phyloP scores from a whole-genome alignment of 2,329 filamentous ascomycete species.

The Chrysoporthe puriensis region DNA sequence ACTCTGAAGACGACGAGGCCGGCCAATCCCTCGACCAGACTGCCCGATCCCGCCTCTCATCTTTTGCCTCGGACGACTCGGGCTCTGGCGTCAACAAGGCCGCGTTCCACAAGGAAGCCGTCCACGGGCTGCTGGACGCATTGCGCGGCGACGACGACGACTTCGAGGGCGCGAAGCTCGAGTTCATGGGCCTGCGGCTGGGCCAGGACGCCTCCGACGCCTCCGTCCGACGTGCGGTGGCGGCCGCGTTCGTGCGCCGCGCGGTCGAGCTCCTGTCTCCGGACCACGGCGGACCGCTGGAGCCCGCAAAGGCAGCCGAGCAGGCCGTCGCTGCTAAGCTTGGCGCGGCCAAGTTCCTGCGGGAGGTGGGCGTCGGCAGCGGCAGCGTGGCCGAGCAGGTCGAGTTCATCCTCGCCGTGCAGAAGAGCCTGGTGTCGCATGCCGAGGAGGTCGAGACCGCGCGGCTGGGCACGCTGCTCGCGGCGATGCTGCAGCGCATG shows the following conservation, averaged over 20 bases:
- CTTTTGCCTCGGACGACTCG: slow-evolving; percentile 74
- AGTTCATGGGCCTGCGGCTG: slow-evolving; percentile 92
- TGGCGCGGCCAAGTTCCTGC: slow-evolving; percentile 60
- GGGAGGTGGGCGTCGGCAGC: slow-evolving; percentile 63
- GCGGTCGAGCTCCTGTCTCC: slow-evolving; percentile 67
- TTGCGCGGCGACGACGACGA: slow-evolving; percentile 75
- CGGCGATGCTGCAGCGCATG: slow-evolving; percentile 80
- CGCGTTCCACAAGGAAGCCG: slow-evolving; percentile 84
- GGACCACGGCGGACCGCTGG: slow-evolving; percentile 52
- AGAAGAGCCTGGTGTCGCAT: slow-evolving; percentile 73
- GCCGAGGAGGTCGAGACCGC: slow-evolving; percentile 51
- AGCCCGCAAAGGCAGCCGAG: slow-evolving; percentile 67
- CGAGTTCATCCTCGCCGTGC: slow-evolving; percentile 80
- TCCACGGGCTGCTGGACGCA: slow-evolving; percentile 83
- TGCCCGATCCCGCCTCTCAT: slow-evolving; percentile 65
- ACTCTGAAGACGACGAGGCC: slow-evolving; percentile 62
- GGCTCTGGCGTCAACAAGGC: slow-evolving; percentile 44
- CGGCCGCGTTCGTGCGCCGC: slow-evolving; percentile 81
- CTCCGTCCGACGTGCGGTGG: slow-evolving; percentile 85
- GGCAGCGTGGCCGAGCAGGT: slow-evolving; percentile 77
- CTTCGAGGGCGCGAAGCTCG: slow-evolving; percentile 81
- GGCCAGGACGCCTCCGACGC: slow-evolving; percentile 87
- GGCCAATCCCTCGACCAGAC: slow-evolving; percentile 31
- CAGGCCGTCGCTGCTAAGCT: slow-evolving; percentile 58
- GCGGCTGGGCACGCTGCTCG: slow-evolving; percentile 65